Evolutionary conservation across 2,329 filamentous ascomycete genomes (phyloP).

Genomic region (Stagonosporopsis chrysanthemi): DNA sequence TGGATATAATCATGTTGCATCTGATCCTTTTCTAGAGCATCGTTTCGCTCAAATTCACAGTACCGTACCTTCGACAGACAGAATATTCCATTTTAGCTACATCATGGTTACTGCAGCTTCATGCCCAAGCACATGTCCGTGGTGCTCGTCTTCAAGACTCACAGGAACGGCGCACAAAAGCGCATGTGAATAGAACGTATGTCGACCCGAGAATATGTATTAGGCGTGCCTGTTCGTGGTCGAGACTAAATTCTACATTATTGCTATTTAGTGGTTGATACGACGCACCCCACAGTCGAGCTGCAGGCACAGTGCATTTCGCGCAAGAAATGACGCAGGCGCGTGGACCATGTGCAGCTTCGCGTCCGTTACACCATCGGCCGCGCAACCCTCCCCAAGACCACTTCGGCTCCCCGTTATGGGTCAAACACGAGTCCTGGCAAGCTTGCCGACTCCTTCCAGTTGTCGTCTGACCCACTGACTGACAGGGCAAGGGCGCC

Average conservation of each 20-base stretch:
- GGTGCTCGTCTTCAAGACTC: background rate
- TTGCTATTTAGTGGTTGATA: background rate
- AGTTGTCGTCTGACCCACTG: slow-evolving; percentile 33
- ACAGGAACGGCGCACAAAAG: background rate
- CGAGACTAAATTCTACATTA: background rate
- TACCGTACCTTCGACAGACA: no score
- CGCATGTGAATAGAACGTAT: background rate
- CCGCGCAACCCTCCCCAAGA: slow-evolving; percentile 19
- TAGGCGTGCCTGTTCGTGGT: background rate
- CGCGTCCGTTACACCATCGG: slow-evolving; percentile 21
- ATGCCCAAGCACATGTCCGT: background rate
- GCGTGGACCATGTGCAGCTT: slow-evolving; percentile 24
- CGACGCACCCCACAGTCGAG: slow-evolving; percentile 1
- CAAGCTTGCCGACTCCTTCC: slow-evolving; percentile 23
- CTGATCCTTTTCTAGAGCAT: no score
- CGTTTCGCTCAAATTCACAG: no score
- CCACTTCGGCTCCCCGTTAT: slow-evolving; percentile 19
- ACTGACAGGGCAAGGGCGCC: slow-evolving; percentile 16
- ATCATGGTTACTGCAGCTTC: no score
- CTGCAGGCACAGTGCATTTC: slow-evolving; percentile 13
- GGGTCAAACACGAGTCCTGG: slow-evolving; percentile 14
- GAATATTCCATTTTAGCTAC: no score
- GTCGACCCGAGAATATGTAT: background rate
- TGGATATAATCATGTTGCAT: no score
- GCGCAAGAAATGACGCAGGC: slow-evolving; percentile 22